A percentile compares a stretch with the other conserved stretches of the same genome.
phyloP scores from a whole-genome alignment of 352 stramenopile species.

The Pythium inflatum region DNA sequence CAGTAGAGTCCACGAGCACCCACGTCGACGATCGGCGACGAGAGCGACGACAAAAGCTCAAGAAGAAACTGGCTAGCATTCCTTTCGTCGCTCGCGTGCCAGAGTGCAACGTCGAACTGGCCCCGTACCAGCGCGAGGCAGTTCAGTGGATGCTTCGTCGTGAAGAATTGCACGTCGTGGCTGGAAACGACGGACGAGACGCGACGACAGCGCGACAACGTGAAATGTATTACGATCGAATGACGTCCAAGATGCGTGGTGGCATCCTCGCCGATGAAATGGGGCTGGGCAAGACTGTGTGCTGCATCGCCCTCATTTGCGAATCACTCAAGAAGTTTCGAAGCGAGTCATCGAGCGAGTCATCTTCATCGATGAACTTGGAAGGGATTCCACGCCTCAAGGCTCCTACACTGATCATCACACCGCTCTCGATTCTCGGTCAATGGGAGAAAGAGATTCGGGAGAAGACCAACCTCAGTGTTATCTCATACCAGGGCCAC shows the following conservation, averaged over 20 bases:
- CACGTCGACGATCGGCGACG: slow-evolving; percentile 51
- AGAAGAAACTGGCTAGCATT: slow-evolving; percentile 19
- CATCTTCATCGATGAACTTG: slow-evolving; percentile 4
- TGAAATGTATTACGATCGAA: slow-evolving; percentile 37
- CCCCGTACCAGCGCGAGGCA: slow-evolving; percentile 83
- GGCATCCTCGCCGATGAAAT: slow-evolving; percentile 90
- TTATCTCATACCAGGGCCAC: slow-evolving; percentile 75
- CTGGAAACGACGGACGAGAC: slow-evolving; percentile 29
- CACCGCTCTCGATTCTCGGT: slow-evolving; percentile 81
- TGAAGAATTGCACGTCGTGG: slow-evolving; percentile 32
- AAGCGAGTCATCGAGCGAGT: slow-evolving; percentile 32
- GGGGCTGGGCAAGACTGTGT: slow-evolving; percentile 91
- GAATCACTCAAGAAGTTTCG: slow-evolving; percentile 59
- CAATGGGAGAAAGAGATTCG: slow-evolving; percentile 87
- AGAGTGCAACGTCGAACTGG: slow-evolving; percentile 63
- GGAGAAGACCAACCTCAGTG: slow-evolving; percentile 73
- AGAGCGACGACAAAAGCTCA: slow-evolving; percentile 42
- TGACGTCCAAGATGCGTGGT: slow-evolving; percentile 46
- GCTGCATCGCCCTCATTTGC: slow-evolving; percentile 80
- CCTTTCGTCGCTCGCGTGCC: slow-evolving; percentile 32
- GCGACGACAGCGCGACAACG: slow-evolving; percentile 23
- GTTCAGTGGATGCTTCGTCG: slow-evolving; percentile 89
- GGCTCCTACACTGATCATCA: slow-evolving; percentile 77
- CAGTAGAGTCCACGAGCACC: slow-evolving; percentile 61
- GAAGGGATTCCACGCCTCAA: slow-evolving; percentile 44